Evolutionary conservation across 331 rosid genomes (phyloP).

Genomic region (Acacia concinna): DNA sequence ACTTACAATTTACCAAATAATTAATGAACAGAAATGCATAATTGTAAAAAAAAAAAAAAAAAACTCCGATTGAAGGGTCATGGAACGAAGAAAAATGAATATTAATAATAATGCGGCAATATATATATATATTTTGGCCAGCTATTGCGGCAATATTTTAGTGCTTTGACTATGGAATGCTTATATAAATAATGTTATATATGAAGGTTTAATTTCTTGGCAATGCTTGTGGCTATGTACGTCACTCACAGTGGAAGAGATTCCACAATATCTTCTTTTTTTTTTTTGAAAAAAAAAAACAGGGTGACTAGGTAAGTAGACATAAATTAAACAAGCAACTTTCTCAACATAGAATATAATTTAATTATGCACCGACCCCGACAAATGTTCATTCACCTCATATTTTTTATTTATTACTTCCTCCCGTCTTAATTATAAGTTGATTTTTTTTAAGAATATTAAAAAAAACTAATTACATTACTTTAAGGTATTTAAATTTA

Average conservation of each 20-base stretch:
- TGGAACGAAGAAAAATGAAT: neutral
- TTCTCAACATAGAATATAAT: neutral
- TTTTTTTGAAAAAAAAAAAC: no score
- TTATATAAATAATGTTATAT: neutral
- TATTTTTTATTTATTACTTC: neutral
- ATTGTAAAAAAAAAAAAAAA: no score
- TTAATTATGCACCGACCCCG: neutral
- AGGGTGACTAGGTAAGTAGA: neutral
- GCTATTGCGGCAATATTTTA: no score
- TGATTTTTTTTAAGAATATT: no score
- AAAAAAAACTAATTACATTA: no score
- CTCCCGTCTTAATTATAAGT: no score
- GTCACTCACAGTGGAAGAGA: neutral
- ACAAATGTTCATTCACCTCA: neutral
- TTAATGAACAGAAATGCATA: neutral
- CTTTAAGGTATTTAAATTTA: no score
- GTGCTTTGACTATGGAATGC: neutral
- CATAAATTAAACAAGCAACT: neutral
- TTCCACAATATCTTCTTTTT: neutral
- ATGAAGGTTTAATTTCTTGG: neutral
- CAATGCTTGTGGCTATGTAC: neutral
- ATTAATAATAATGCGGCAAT: neutral
- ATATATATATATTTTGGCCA: no score
- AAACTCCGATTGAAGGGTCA: neutral
- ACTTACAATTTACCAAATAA: no score